These are phyloP conservation scores for Fusarium sororula DNA, from an alignment of 2,329 filamentous ascomycete genomes.

Conservation along the genomic window DNA sequence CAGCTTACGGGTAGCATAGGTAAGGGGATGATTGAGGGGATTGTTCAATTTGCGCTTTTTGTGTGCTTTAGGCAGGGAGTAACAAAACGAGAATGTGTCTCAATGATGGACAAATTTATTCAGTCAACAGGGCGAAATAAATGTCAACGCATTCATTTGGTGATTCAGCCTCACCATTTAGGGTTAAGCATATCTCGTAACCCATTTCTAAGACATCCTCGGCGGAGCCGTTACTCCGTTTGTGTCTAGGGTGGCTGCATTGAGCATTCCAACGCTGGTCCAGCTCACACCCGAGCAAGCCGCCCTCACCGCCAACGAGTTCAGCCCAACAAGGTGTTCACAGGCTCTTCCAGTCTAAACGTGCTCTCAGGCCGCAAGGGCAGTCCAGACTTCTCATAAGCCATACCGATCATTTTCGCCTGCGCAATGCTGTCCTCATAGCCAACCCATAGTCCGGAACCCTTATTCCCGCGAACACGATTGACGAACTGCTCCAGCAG, in stretches of 20 bases:
- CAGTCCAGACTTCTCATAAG: not conserved
- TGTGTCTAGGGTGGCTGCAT: not conserved
- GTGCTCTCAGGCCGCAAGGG: not conserved
- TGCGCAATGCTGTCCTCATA: not conserved
- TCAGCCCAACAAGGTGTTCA: not conserved
- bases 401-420: not conserved
- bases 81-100: accelerated
- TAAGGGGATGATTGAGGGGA: accelerated
- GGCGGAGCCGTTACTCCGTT: not conserved
- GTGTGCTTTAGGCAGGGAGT: not conserved
- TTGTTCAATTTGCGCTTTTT: not conserved
- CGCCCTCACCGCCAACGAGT: not conserved
- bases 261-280: not conserved
- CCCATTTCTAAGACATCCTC: not conserved
- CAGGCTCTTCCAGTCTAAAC: not conserved
- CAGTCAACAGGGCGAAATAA: accelerated
- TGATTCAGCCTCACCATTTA: not conserved
- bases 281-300: not conserved
- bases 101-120: too few relatives aligned
- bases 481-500: not conserved
- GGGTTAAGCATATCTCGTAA: not conserved
- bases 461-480: not conserved
- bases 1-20: not conserved
- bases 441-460: not conserved
- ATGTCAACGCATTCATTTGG: not conserved